phyloP scores from a whole-genome alignment of 805 yeast genomes.

The Kregervanrija fluxuum region DNA sequence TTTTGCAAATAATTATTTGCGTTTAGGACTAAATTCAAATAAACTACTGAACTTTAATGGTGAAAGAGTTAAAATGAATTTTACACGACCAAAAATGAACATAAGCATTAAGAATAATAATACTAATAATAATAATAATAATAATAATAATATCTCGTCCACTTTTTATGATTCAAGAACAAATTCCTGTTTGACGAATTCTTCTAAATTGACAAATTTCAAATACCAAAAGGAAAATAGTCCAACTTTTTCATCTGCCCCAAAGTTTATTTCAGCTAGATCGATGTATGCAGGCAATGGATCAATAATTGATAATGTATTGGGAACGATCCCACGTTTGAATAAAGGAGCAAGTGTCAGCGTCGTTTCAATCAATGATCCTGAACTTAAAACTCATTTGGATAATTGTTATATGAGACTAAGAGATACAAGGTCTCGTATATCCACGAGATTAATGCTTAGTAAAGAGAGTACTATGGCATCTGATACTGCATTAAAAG shows the following conservation, averaged over 20 bases:
- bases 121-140: too few relatives aligned
- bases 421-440: constrained; percentile 33
- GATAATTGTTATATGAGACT: constrained; percentile 27
- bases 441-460: constrained; percentile 35
- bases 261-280: constrained; percentile 15
- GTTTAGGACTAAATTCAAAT: constrained; percentile 50
- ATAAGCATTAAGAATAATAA: constrained; percentile 1
- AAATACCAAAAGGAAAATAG: constrained; percentile 16
- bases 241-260: constrained; percentile 7
- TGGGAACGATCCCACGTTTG: neutral
- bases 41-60: constrained; percentile 35
- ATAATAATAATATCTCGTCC: too few relatives aligned
- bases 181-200: neutral
- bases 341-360: constrained; percentile 14
- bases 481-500: constrained; percentile 36
- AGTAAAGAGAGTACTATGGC: constrained; percentile 29
- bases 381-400: constrained; percentile 23
- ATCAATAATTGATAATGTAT: neutral
- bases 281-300: constrained; percentile 6
- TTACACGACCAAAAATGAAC: constrained; percentile 25
- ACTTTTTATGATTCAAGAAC: too few relatives aligned
- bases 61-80: constrained; percentile 44
- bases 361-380: constrained; percentile 8
- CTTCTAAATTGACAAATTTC: neutral
- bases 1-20: constrained; percentile 71